These are phyloP conservation scores for Penstemon barbatus DNA, from an alignment of 257 asterid species.

Conservation along the genomic window DNA sequence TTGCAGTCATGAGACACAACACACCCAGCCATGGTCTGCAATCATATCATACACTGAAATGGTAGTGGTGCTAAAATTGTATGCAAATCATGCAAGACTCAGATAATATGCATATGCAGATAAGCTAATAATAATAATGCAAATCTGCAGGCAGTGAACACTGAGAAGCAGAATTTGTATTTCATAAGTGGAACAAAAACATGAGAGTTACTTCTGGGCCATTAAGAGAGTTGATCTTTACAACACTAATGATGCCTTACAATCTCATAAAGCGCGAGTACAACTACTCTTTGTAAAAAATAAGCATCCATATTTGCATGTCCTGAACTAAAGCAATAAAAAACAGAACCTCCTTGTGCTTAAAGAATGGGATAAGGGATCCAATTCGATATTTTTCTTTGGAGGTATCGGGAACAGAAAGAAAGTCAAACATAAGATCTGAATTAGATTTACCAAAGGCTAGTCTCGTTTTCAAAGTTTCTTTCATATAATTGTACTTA, in stretches of 20 bases:
- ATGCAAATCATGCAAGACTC: background rate
- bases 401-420: background rate
- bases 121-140: background rate
- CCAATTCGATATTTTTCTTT: too few species aligned
- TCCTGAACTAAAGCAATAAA: background rate
- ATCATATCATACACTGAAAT: background rate
- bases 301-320: background rate
- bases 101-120: background rate
- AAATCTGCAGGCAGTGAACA: background rate
- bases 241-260: constrained; percentile 1
- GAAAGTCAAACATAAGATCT: constrained; percentile 10
- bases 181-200: background rate
- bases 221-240: constrained; percentile 5
- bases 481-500: constrained; percentile 80
- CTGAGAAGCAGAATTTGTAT: background rate
- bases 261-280: background rate
- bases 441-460: constrained; percentile 66
- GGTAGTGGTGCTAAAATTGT: background rate
- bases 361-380: background rate
- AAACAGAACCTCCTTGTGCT: background rate
- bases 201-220: background rate
- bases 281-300: background rate
- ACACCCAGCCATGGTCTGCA: background rate
- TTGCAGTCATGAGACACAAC: background rate
- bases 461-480: constrained; percentile 72